A percentile compares a stretch with the other conserved stretches of the same genome.
Evolutionary conservation across 331 rosid genomes (phyloP).

Genomic region (Cydonia oblonga): DNA sequence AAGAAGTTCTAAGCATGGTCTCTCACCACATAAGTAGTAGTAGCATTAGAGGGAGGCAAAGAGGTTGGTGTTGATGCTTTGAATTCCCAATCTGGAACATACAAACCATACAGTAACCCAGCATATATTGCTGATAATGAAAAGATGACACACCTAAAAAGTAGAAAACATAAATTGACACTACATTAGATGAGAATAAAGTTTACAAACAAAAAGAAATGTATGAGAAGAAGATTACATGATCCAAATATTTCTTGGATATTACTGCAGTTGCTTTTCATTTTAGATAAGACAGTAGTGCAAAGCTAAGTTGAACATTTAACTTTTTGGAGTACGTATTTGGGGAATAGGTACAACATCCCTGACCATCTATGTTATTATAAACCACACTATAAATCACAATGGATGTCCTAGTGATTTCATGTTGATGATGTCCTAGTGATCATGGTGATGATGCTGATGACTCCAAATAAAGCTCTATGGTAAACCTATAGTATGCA

Average conservation of each 20-base stretch:
- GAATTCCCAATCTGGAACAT: slow-evolving; percentile 93
- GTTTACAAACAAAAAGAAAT: not conserved
- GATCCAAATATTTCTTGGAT: slow-evolving; percentile 1
- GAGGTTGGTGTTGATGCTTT: slow-evolving; percentile 28
- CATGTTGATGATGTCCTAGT: not conserved
- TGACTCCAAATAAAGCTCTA: not conserved
- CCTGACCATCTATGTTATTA: not conserved
- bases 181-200: not conserved
- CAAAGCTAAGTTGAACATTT: not conserved
- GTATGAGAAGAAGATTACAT: not conserved
- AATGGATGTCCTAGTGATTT: not conserved
- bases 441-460: slow-evolving; percentile 1
- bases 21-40: slow-evolving; percentile 40
- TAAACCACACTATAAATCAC: not conserved
- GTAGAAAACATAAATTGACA: slow-evolving; percentile 8
- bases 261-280: not conserved
- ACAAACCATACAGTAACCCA: slow-evolving; percentile 55
- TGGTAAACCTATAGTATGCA: not conserved
- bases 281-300: not conserved
- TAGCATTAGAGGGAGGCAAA: slow-evolving; percentile 24
- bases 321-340: not conserved
- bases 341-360: not conserved
- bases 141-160: slow-evolving; percentile 48
- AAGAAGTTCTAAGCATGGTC: slow-evolving; percentile 7
- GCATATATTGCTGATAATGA: slow-evolving; percentile 51